Base-by-base conservation (phyloP, 192 early-diverging fungal species). In the Paraglomus occultum region DNA sequence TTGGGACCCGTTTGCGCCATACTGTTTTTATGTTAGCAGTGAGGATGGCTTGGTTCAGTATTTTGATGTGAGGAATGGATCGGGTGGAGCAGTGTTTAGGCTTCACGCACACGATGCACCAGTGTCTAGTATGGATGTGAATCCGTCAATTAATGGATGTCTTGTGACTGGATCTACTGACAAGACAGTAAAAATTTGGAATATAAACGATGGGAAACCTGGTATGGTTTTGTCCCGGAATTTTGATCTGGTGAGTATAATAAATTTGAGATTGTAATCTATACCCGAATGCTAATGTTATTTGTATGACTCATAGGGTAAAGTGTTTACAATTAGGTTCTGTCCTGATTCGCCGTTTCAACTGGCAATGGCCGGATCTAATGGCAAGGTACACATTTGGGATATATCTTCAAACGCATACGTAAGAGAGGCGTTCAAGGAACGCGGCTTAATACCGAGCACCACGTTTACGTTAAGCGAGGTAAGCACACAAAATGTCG, bases 31-130 rank as follows among this genome's bases (percentile, higher is more conserved):
- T 63, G 94, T 92, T 42, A 85, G 90, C 40, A 92, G 92, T 6
- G 98, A 99, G 79, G 88, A 94, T 72, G 98, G 98, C 15, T 74
- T 92, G 48, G 91, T 99, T 40, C 81, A 90, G 64, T 94, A 91
- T 82, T 95, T 88, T 76, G 96, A 99, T 82, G 84, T 84, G 15
- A 88, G 94, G 54, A 81, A 78, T 47, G 42, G 71, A 8, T 77
- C 79, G 55, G 71, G 49, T 1, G 72, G 79, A 45, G 84, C 94
- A 2, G 43, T 99, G 6, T 99, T 87, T 76, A 95, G 90, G 14
- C 83, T 99, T 54, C 91, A 92, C 65, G 96, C 98, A 4, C 96
- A 98, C 73, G 94, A 98, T 74, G 87, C 84, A 64, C 85, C 98
- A 4, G 91, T 94, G 5, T 90, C 89, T 11, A 86, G 92, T 6